phyloP scores from a whole-genome alignment of 495 filamentous ascomycete species.

The Aspergillus bertholletiae region DNA sequence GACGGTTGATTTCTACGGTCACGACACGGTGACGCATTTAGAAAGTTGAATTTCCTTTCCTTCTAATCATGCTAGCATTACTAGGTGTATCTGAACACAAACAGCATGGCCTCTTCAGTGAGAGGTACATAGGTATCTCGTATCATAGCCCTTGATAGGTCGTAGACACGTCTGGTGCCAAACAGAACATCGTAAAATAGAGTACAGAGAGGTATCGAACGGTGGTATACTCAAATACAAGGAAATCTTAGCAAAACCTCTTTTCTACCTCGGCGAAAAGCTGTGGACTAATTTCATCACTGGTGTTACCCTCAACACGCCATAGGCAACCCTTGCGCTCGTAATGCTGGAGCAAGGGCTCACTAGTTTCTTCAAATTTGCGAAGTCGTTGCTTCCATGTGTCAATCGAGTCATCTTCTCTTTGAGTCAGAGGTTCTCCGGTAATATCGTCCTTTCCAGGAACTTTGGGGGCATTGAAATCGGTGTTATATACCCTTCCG shows the following conservation, averaged over 20 bases:
- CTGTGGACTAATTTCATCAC: conserved; percentile 89
- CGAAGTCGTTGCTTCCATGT: conserved; percentile 76
- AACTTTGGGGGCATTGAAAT: conserved; percentile 81
- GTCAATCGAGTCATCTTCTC: conserved; percentile 81
- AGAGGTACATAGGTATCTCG: neutral
- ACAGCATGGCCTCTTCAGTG: neutral
- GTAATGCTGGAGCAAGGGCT: conserved; percentile 84
- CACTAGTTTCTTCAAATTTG: conserved; percentile 83
- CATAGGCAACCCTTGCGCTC: conserved; percentile 79
- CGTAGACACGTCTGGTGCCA: conserved; percentile 2
- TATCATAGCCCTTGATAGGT: conserved; percentile 1
- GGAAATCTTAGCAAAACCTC: conserved; percentile 56
- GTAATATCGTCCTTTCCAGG: conserved; percentile 86
- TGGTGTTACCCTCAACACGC: conserved; percentile 82
- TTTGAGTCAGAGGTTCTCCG: conserved; percentile 77
- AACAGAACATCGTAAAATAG: conserved; percentile 10
- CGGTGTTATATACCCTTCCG: conserved; percentile 89
- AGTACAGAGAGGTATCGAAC: conserved; percentile 15
- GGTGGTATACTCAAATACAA: conserved; percentile 20
- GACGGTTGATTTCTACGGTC: conserved; percentile 6
- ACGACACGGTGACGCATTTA: neutral
- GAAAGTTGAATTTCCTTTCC: neutral
- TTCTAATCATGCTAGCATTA: neutral
- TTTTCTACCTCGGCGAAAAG: conserved; percentile 75
- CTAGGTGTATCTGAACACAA: conserved; percentile 4